Evolutionary conservation across 2,329 filamentous ascomycete species (phyloP).

Genomic region (Hypoxylon sp.): DNA sequence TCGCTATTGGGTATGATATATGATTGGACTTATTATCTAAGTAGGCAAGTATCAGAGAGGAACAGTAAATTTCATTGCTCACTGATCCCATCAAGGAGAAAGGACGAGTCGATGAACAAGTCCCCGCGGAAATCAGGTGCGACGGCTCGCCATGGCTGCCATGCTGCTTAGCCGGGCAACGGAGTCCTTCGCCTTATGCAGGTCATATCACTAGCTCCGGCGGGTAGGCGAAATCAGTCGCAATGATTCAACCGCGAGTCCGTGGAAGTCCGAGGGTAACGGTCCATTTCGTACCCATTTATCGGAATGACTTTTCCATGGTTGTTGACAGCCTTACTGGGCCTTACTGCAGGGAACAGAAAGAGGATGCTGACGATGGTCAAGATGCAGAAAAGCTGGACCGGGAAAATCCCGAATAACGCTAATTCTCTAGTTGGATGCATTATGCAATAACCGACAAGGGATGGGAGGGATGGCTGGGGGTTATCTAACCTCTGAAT

Average conservation of each 20-base stretch:
- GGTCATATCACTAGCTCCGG: slow-evolving; percentile 52
- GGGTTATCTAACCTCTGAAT: slow-evolving; percentile 26
- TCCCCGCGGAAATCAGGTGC: slow-evolving; percentile 8
- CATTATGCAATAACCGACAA: slow-evolving; percentile 38
- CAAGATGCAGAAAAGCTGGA: slow-evolving; percentile 12
- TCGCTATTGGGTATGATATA: slow-evolving; percentile 15
- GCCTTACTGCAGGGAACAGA: slow-evolving; percentile 28
- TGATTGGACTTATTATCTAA: neutral
- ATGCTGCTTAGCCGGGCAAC: slow-evolving; percentile 42
- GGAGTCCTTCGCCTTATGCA: slow-evolving; percentile 47
- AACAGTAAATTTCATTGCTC: slow-evolving; percentile 11
- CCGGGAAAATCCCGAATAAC: slow-evolving; percentile 39
- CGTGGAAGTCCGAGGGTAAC: slow-evolving; percentile 41
- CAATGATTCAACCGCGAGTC: slow-evolving; percentile 31
- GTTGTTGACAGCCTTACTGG: slow-evolving; percentile 35
- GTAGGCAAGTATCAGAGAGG: neutral
- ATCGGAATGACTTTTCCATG: slow-evolving; percentile 14
- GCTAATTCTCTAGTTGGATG: slow-evolving; percentile 31
- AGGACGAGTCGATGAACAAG: neutral
- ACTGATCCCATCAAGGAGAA: neutral
- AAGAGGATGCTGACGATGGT: slow-evolving; percentile 12
- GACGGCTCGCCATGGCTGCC: slow-evolving; percentile 23
- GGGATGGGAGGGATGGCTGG: slow-evolving; percentile 3
- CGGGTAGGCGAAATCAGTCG: slow-evolving; percentile 52
- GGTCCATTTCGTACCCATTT: slow-evolving; percentile 43